phyloP scores from a whole-genome alignment of 441 rosid genomes.

The Arabidopsis hybrid region DNA sequence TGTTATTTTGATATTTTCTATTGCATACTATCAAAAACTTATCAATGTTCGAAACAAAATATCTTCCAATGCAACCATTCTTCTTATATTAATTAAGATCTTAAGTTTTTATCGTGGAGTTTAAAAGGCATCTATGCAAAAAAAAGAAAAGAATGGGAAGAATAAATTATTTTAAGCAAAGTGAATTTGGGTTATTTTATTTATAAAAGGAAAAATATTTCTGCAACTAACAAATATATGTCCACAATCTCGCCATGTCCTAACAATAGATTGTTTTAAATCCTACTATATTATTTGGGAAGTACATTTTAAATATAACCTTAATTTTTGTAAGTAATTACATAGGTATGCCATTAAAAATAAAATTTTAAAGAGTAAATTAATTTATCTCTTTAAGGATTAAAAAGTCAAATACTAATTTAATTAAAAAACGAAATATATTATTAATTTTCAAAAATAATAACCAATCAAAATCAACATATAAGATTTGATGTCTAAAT shows the following conservation, averaged over 20 bases:
- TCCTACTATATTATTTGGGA: too few relatives aligned
- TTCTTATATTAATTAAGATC: neutral
- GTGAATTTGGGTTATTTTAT: neutral
- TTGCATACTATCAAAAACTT: neutral
- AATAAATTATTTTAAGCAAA: neutral
- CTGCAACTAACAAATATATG: constrained; percentile 9
- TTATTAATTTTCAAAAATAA: too few relatives aligned
- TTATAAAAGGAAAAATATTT: neutral
- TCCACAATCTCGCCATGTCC: constrained; percentile 5
- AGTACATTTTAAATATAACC: too few relatives aligned
- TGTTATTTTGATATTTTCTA: neutral
- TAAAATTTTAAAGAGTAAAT: too few relatives aligned
- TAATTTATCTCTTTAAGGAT: too few relatives aligned
- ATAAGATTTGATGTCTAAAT: too few relatives aligned
- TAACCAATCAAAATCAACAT: too few relatives aligned
- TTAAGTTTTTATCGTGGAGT: neutral
- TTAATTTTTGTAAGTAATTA: too few relatives aligned
- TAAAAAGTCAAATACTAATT: too few relatives aligned
- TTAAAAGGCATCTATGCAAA: neutral
- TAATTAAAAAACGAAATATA: too few relatives aligned
- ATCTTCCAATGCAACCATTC: constrained; percentile 2
- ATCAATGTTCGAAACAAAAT: neutral
- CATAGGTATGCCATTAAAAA: too few relatives aligned
- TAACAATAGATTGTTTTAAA: neutral
- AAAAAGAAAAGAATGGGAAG: neutral